Percentiles rank a stretch among this genome's conserved stretches.
phyloP scores from a whole-genome alignment of 2,329 filamentous ascomycete species.

The Pseudogymnoascus sp. region DNA sequence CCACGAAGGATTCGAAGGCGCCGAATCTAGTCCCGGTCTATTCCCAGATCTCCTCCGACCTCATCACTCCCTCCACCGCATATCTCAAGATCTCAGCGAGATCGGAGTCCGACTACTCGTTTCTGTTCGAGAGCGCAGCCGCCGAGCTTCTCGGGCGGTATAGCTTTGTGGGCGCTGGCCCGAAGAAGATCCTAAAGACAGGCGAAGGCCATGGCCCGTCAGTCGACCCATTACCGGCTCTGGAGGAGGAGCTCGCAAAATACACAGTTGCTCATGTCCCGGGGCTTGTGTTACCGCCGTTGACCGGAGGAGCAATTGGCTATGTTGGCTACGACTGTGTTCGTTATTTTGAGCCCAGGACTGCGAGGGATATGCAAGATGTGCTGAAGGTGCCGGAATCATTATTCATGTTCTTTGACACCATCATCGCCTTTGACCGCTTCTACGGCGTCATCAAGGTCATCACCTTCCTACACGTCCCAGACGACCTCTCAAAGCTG shows the following conservation, averaged over 20 bases:
- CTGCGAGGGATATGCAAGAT: conserved; percentile 81
- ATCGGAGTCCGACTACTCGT: conserved; percentile 72
- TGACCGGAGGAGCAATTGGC: conserved; percentile 88
- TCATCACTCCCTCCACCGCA: conserved; percentile 88
- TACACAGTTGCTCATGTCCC: conserved; percentile 78
- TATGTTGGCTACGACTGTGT: conserved; percentile 98
- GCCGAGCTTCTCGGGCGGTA: conserved; percentile 91
- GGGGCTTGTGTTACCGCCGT: conserved; percentile 70
- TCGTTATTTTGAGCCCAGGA: conserved; percentile 95
- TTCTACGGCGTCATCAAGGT: conserved; percentile 91
- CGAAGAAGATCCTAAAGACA: conserved; percentile 74
- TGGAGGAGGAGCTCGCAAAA: conserved; percentile 72
- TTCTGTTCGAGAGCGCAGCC: conserved; percentile 91
- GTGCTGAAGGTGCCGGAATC: conserved; percentile 84
- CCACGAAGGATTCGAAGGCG: conserved; percentile 43
- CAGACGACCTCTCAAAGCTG: conserved; percentile 48
- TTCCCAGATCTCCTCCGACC: conserved; percentile 80
- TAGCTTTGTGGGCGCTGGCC: conserved; percentile 83
- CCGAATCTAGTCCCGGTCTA: conserved; percentile 75
- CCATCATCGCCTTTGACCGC: conserved; percentile 87
- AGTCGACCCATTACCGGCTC: conserved; percentile 72
- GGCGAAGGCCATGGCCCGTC: conserved; percentile 80
- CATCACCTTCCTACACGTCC: conserved; percentile 79
- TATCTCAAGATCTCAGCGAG: conserved; percentile 84
- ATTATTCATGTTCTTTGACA: conserved; percentile 95